Evolutionary conservation across 352 stramenopile genomes (phyloP), one percentile per base, ranked within the genome.

Genomic region (Elongisporangium undulatum): DNA sequence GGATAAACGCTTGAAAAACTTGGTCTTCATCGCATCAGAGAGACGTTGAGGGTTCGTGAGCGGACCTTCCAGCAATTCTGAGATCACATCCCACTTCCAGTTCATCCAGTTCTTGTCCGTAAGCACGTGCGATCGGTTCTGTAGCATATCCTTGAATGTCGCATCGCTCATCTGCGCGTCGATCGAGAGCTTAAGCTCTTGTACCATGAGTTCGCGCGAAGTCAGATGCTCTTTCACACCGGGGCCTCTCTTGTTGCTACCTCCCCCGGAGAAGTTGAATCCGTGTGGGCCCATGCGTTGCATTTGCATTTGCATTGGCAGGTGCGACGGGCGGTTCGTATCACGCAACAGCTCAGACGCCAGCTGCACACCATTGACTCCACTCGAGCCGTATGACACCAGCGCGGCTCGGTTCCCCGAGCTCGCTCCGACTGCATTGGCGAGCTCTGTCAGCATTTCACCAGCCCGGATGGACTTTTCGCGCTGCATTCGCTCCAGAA

Each of bases 21-120:
- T 96, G n/a, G 89, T 96, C 66, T 94, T 95, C 84, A 96, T 95
- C 3, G 88, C 87, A 62, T 96, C 89, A 0, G 86, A 95, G 1
- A 95, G 75, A 6, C 88, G 77, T 54, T 92, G 82, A 0, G 85
- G 87, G 60, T 96, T 95, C 6, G 87, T 93, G 15, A 96, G 65
- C 19, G 87, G 81, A 1, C 89, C 89, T 68, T 95, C 87, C 0
- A 96, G 68, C 66, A 96, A 75, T 58, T 96, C 87, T 1, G 87
- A 89, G 62, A 96, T 95, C 58, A 96, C 90, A 55, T 95, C 85
- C 89, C 89, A 96, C 62, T 96, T 94, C 89, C 89, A 96, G 57
- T 93, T 93, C 51, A 81, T 94, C 67, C 90, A 96, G 58, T 96
- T 94, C 56, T 96, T 96, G 68, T 94, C 89, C 3, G 72, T 86